Base-by-base conservation (phyloP, 1,284 basidiomycete genomes). In the Tilletia indica region DNA sequence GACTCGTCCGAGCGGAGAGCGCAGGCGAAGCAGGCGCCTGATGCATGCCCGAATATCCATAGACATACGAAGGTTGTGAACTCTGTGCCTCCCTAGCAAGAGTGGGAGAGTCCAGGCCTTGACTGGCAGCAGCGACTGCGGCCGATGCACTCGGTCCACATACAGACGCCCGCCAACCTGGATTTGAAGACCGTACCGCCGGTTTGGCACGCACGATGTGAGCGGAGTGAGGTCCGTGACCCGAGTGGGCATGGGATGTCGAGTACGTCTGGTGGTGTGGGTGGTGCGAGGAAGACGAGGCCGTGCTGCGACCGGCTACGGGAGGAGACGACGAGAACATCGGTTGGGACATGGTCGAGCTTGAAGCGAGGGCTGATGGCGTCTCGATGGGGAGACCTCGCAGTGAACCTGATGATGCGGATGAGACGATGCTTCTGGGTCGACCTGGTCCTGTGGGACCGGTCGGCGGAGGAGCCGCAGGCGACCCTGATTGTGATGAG, bases 121-220 rank as follows among this genome's bases (percentile, higher is more conserved):
- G 36, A 14, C 61, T 38, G 34, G 61, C 61, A 12, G 61, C 36
- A 39, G 34, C 61, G 1, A 39, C 9, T 14, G 61, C 34, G 34
- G 61, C 34, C 9, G 61, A 16, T 11, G 36, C 31, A n/a, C 61
- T 64, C 16, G 61, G 61, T 4, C 61, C 61, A 36, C 61, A 64
- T 14, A 64, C 61, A 16, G 61, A 64, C 9, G 61, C 61, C 36
- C 61, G 31, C 61, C 61, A 64, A 4, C 61, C 61, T 14, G 61
- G 61, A 14, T 64, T 64, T 34, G 61, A 64, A 16, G 61, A 64
- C 31, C 61, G 61, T 38, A 64, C 61, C 19, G 61, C 61, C 19
- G 61, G 34, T 34, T 64, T 64, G 36, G 61, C 38, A 21, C 61
- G 61, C 34, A 64, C 61, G 61, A 64, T 64, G 36, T 64, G 61